These are phyloP conservation scores for Pouteria glomerata DNA, from an alignment of 148 eudicot genomes.

Conservation along the genomic window DNA sequence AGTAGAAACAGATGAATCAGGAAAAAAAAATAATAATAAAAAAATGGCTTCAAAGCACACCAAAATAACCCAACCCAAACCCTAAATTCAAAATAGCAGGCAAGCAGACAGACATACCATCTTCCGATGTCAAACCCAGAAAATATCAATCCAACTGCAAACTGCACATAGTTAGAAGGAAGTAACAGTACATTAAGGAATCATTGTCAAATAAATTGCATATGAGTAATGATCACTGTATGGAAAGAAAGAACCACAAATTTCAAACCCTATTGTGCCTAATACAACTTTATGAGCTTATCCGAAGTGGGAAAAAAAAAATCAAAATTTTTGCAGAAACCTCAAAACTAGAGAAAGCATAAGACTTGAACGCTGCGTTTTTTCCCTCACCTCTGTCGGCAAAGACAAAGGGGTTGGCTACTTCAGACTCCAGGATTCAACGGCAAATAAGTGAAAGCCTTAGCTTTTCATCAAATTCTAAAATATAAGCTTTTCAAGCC, in stretches of 20 bases:
- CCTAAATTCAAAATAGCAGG: background rate
- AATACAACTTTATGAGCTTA: background rate
- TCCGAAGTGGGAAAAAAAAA: background rate
- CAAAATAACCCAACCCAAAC: conserved; percentile 3
- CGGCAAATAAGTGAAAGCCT: background rate
- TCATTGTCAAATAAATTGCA: background rate
- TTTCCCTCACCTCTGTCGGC: background rate
- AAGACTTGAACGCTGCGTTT: background rate
- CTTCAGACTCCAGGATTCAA: background rate
- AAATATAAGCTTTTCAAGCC: background rate
- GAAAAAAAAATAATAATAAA: background rate
- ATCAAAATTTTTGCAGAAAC: background rate
- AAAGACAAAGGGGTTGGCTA: background rate
- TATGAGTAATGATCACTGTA: background rate
- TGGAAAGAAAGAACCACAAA: background rate
- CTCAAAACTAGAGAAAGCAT: background rate
- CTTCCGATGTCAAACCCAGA: background rate
- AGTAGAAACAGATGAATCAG: background rate
- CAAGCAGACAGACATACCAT: conserved; percentile 21
- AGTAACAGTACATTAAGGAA: background rate
- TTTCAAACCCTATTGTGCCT: background rate
- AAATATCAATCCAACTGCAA: conserved; percentile 8
- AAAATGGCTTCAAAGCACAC: background rate
- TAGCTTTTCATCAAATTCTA: background rate
- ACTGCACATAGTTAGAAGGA: background rate